Conservation (phyloP, 2,329 filamentous ascomycete species). For the Stemphylium vesicarium region DNA sequence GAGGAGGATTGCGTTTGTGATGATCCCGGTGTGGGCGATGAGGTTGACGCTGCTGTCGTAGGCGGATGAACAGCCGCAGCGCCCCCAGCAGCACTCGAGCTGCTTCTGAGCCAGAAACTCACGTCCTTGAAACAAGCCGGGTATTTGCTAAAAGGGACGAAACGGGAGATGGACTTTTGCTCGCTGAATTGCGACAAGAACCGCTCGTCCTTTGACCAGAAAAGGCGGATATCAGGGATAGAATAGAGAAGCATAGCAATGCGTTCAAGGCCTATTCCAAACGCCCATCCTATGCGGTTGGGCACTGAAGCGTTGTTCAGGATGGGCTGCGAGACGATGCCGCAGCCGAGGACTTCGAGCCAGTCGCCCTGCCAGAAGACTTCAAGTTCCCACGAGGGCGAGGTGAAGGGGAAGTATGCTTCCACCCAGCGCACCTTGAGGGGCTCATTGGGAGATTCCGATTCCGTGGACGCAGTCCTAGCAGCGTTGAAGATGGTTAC, state of each 20-base stretch:
- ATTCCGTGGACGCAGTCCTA: conserved; percentile 60
- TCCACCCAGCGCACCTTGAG: conserved; percentile 92
- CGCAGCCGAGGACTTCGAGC: conserved; percentile 95
- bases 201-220: conserved; percentile 86
- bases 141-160: conserved; percentile 88
- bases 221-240: conserved; percentile 94
- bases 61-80: conserved; percentile 25
- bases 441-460: conserved; percentile 63
- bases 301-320: conserved; percentile 78
- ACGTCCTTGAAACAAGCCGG: conserved; percentile 91
- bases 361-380: conserved; percentile 94
- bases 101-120: conserved; percentile 78
- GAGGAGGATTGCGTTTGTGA: conserved; percentile 4
- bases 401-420: conserved; percentile 97
- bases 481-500: conserved; percentile 86
- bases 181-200: conserved; percentile 82
- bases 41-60: conserved; percentile 6
- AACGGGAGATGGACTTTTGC: conserved; percentile 62
- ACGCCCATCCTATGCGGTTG: conserved; percentile 86
- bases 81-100: conserved; percentile 33
- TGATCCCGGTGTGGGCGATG: conserved; percentile 16
- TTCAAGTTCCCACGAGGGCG: conserved; percentile 93
- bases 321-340: conserved; percentile 83
- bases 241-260: conserved; percentile 98
- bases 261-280: conserved; percentile 90